These are phyloP conservation scores for Fusarium cyanostomum DNA, from an alignment of 2,329 filamentous ascomycete genomes.

Conservation along the genomic window DNA sequence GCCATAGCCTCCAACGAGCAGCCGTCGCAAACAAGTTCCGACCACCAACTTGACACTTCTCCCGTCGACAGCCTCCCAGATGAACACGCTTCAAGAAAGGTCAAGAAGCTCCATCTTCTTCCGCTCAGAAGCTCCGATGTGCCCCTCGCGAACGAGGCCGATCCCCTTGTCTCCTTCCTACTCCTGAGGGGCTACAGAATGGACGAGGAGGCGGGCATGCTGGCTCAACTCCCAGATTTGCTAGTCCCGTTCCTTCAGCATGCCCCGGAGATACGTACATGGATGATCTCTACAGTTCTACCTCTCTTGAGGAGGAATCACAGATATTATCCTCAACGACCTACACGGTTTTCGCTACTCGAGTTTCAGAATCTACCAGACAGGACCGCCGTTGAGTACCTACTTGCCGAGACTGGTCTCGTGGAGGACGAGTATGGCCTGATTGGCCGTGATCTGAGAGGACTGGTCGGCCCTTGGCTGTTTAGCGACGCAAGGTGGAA, in stretches of 20 bases:
- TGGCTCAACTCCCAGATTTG: constrained; percentile 73
- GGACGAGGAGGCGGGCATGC: constrained; percentile 76
- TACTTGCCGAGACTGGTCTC: constrained; percentile 66
- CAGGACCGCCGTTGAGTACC: constrained; percentile 64
- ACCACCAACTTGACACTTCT: constrained; percentile 63
- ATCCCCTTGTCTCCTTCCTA: constrained; percentile 70
- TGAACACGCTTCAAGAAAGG: constrained; percentile 70
- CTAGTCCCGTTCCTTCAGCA: constrained; percentile 73
- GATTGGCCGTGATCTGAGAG: constrained; percentile 72
- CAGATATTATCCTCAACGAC: constrained; percentile 71
- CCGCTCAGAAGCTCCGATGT: constrained; percentile 63
- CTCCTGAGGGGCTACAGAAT: constrained; percentile 74
- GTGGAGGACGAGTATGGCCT: constrained; percentile 51
- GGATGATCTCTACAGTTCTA: constrained; percentile 75
- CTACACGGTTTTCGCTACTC: constrained; percentile 62
- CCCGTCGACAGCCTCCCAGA: constrained; percentile 67
- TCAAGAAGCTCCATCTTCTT: constrained; percentile 69
- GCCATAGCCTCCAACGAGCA: constrained; percentile 63
- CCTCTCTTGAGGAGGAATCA: constrained; percentile 74
- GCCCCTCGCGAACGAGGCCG: constrained; percentile 58
- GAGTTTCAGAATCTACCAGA: constrained; percentile 72
- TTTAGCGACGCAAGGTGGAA: constrained; percentile 70
- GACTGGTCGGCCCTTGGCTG: constrained; percentile 78
- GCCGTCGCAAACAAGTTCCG: constrained; percentile 49
- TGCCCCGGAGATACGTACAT: constrained; percentile 68